Evolutionary conservation across 2,329 filamentous ascomycete species (phyloP).

Genomic region (Coniochaeta prunicola): DNA sequence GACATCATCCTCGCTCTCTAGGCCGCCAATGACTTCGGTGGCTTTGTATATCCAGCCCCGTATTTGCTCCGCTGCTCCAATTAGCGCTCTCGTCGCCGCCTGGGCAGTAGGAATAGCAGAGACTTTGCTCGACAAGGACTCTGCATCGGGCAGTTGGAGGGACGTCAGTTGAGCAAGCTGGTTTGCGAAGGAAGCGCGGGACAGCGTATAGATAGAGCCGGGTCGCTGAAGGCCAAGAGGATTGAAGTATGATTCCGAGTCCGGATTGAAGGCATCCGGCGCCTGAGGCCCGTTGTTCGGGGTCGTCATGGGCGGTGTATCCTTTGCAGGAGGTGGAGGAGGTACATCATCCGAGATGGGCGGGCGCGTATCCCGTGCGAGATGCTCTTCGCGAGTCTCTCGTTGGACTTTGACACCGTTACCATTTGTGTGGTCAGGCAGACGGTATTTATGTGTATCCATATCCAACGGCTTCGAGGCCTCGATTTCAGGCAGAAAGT

Average conservation of each 20-base stretch:
- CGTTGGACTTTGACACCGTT: constrained; percentile 59
- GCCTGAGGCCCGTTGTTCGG: constrained; percentile 11
- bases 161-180: constrained; percentile 90
- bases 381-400: constrained; percentile 49
- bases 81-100: constrained; percentile 74
- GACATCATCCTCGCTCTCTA: constrained; percentile 94
- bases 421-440: constrained; percentile 63
- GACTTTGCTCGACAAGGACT: constrained; percentile 75
- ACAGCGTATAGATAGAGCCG: constrained; percentile 89
- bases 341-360: constrained; percentile 29
- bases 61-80: constrained; percentile 87
- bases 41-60: constrained; percentile 90
- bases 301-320: constrained; percentile 33
- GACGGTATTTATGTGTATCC: constrained; percentile 67
- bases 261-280: constrained; percentile 37
- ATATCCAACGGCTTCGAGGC: constrained; percentile 46
- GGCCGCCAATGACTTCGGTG: constrained; percentile 75
- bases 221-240: constrained; percentile 59
- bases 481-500: constrained; percentile 45
- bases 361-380: constrained; percentile 40
- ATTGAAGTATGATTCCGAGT: constrained; percentile 58
- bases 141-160: constrained; percentile 79
- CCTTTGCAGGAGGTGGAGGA: constrained; percentile 41
- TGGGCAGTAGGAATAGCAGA: constrained; percentile 78
- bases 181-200: constrained; percentile 83